Evolutionary conservation across 805 yeast species (phyloP).

Genomic region (Brettanomyces naardenensis): DNA sequence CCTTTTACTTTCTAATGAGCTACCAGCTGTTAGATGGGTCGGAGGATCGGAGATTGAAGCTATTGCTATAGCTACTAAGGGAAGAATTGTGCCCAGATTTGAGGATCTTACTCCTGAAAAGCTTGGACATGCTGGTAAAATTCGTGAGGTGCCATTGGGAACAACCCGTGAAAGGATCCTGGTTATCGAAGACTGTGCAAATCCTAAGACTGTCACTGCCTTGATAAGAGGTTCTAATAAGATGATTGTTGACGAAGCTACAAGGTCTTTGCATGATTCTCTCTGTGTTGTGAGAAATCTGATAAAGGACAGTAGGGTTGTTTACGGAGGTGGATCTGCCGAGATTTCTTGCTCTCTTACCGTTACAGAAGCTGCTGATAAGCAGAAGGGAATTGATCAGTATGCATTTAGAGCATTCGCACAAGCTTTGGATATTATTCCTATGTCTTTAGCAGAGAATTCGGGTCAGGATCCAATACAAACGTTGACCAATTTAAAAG

Average conservation of each 20-base stretch:
- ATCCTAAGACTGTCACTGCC: constrained; percentile 84
- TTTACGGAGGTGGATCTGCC: constrained; percentile 99
- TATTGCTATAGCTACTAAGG: constrained; percentile 95
- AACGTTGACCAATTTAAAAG: constrained; percentile 73
- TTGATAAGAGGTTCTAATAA: constrained; percentile 93
- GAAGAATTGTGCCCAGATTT: constrained; percentile 94
- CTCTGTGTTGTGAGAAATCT: constrained; percentile 95
- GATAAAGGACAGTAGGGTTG: constrained; percentile 84
- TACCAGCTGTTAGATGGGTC: constrained; percentile 98
- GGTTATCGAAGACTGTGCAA: constrained; percentile 83
- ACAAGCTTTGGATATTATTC: constrained; percentile 82
- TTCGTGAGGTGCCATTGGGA: constrained; percentile 88
- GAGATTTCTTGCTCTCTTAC: constrained; percentile 91
- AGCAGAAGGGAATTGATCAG: constrained; percentile 91
- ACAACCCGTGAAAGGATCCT: constrained; percentile 95
- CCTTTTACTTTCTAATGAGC: constrained; percentile 72
- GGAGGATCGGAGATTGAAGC: constrained; percentile 96
- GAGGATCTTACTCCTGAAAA: constrained; percentile 80
- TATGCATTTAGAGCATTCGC: constrained; percentile 96
- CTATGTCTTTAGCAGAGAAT: constrained; percentile 93
- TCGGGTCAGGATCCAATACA: constrained; percentile 94
- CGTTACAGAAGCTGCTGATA: constrained; percentile 85
- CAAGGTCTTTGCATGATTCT: constrained; percentile 94
- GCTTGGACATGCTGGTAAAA: constrained; percentile 80
- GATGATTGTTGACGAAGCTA: constrained; percentile 96